Percentiles rank a stretch among this genome's conserved stretches.
Evolutionary conservation across 768 basidiomycete genomes (phyloP).

Genomic region (Mycena metata): DNA sequence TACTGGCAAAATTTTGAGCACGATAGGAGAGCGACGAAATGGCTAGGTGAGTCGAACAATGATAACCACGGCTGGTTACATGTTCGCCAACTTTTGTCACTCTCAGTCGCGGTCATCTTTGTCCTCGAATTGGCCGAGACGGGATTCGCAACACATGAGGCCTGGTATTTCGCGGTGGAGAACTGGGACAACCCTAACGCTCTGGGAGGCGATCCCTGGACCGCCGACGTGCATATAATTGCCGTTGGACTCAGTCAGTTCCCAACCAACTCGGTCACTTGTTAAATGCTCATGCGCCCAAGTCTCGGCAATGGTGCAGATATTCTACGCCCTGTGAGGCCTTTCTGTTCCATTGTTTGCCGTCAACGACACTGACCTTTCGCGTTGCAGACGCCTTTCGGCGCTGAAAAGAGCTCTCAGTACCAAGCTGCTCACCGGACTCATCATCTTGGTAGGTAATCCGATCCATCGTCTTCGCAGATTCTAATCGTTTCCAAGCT

Average conservation of each 20-base stretch:
- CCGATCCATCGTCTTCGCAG: constrained; percentile 5
- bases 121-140: constrained; percentile 9
- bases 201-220: constrained; percentile 3
- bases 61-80: not conserved
- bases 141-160: constrained; percentile 18
- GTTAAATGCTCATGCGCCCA: constrained; percentile 2
- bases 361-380: constrained; percentile 4
- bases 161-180: constrained; percentile 16
- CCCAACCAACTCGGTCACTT: constrained; percentile 12
- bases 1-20: constrained; percentile 15
- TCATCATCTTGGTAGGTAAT: constrained; percentile 19
- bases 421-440: constrained; percentile 10
- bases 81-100: not conserved
- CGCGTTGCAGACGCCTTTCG: constrained; percentile 9
- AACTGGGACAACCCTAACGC: constrained; percentile 13
- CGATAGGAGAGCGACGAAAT: constrained; percentile 12
- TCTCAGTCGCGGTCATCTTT: constrained; percentile 16
- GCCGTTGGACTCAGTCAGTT: constrained; percentile 16
- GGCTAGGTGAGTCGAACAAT: constrained; percentile 12
- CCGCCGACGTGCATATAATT: constrained; percentile 4
- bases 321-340: constrained; percentile 20
- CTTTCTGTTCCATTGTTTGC: constrained; percentile 13
- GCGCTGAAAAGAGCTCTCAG: not conserved
- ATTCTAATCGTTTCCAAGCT: constrained; percentile 12
- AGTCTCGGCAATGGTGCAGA: constrained; percentile 21